phyloP scores from a whole-genome alignment of 176 grass and related monocot genomes.

The Aegilops longissima region DNA sequence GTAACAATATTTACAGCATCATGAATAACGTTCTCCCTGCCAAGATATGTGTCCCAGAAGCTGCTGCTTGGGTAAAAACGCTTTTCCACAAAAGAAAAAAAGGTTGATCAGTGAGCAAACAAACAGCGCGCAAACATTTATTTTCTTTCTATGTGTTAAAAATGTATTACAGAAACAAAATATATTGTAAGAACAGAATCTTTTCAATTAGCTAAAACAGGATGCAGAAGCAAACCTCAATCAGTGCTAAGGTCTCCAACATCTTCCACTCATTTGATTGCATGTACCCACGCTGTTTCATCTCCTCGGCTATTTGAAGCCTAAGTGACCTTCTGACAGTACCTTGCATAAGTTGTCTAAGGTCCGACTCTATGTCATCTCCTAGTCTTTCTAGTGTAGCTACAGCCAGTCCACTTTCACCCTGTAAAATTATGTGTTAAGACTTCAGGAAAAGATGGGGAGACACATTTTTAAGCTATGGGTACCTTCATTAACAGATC shows the following conservation, averaged over 20 bases:
- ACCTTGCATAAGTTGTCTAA: conserved; percentile 89
- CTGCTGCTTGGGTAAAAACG: conserved; percentile 84
- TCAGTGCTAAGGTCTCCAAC: conserved; percentile 72
- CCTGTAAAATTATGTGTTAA: conserved; percentile 59
- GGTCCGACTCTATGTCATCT: conserved; percentile 74
- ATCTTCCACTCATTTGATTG: conserved; percentile 68
- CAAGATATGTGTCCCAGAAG: conserved; percentile 75
- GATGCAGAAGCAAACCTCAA: conserved; percentile 74
- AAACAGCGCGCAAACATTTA: conserved; percentile 5
- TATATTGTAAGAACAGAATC: conserved; percentile 1
- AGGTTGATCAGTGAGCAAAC: conserved; percentile 37
- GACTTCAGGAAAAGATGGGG: conserved; percentile 16
- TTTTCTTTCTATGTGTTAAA: not conserved
- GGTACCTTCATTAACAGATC: conserved; percentile 89
- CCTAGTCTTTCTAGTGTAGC: conserved; percentile 82
- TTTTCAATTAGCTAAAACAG: conserved; percentile 27
- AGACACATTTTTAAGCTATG: conserved; percentile 22
- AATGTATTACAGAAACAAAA: not conserved
- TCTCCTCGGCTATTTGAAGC: conserved; percentile 69
- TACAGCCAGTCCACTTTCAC: conserved; percentile 77
- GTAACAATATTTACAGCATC: conserved; percentile 46
- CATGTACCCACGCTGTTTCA: conserved; percentile 71
- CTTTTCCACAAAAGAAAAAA: conserved; percentile 53
- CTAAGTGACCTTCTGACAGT: conserved; percentile 89
- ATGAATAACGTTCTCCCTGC: conserved; percentile 52